A percentile compares a stretch with the other conserved stretches of the same genome.
These are phyloP conservation scores for Trametes coccinea DNA, from an alignment of 768 basidiomycete genomes.

Conservation along the genomic window DNA sequence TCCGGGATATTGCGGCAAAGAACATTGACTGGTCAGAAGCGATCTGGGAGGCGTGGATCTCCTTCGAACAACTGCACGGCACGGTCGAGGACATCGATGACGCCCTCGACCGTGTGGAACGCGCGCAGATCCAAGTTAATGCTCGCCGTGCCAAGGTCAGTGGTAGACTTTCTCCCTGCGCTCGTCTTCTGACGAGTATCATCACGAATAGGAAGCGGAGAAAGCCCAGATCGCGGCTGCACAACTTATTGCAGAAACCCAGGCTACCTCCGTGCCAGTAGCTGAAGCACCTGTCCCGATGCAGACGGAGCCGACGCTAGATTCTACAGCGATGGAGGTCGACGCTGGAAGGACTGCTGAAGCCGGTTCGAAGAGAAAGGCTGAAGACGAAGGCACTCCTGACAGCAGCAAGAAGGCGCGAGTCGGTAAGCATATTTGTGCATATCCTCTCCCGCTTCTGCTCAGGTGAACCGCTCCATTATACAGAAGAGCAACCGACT, in stretches of 20 bases:
- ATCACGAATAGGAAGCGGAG: conserved; percentile 54
- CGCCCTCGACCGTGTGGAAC: conserved; percentile 63
- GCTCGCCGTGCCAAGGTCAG: conserved; percentile 62
- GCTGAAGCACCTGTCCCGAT: conserved; percentile 27
- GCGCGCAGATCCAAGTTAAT: conserved; percentile 63
- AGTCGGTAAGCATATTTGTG: conserved; percentile 46
- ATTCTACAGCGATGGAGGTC: conserved; percentile 41
- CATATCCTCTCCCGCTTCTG: neutral
- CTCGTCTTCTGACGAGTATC: neutral
- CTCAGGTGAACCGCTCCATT: neutral
- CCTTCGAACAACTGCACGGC: conserved; percentile 87
- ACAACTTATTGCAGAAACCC: conserved; percentile 45
- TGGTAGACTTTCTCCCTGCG: neutral
- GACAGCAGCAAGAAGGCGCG: conserved; percentile 61
- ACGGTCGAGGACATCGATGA: conserved; percentile 63
- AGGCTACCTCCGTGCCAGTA: conserved; percentile 38
- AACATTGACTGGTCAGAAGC: conserved; percentile 95
- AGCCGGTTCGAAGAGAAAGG: conserved; percentile 60
- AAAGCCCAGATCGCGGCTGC: conserved; percentile 53
- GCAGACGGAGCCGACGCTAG: conserved; percentile 6
- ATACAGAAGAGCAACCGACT: conserved; percentile 44
- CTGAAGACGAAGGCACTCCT: conserved; percentile 47
- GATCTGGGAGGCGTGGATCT: conserved; percentile 86
- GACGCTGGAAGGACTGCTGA: conserved; percentile 27
- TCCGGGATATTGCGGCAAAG: conserved; percentile 64